phyloP scores from a whole-genome alignment of 352 stramenopile genomes.

The Globisporangium cederbergense region DNA sequence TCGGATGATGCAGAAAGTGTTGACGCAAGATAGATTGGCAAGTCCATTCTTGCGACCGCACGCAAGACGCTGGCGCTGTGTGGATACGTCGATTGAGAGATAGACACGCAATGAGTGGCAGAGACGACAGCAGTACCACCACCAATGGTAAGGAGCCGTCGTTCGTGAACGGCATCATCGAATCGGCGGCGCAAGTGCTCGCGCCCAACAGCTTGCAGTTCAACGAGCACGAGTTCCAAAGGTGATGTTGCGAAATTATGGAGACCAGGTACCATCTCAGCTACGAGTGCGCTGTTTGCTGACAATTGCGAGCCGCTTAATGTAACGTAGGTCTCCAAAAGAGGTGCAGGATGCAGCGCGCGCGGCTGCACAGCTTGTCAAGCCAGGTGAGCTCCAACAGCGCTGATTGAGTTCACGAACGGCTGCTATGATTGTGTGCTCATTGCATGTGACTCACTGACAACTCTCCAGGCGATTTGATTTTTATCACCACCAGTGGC shows the following conservation, averaged over 20 bases:
- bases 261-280: not conserved
- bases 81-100: not conserved
- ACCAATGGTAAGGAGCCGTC: not conserved
- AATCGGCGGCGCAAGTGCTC: slow-evolving; percentile 46
- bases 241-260: slow-evolving; percentile 19
- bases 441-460: not conserved
- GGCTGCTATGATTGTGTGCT: not conserved
- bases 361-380: slow-evolving; percentile 57
- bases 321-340: slow-evolving; percentile 38
- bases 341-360: slow-evolving; percentile 54
- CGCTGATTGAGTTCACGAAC: not conserved
- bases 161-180: slow-evolving; percentile 34
- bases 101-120: not conserved
- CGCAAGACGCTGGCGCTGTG: not conserved
- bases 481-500: slow-evolving; percentile 77
- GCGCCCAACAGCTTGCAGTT: slow-evolving; percentile 73
- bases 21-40: not conserved
- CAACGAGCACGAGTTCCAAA: slow-evolving; percentile 72
- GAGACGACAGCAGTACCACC: not conserved
- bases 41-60: not conserved
- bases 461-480: slow-evolving; percentile 55
- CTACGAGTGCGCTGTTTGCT: not conserved
- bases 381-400: slow-evolving; percentile 36
- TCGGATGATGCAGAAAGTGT: not conserved
- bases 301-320: not conserved